phyloP scores from a whole-genome alignment of 139 green algal genomes.

The Gonium pectorale region DNA sequence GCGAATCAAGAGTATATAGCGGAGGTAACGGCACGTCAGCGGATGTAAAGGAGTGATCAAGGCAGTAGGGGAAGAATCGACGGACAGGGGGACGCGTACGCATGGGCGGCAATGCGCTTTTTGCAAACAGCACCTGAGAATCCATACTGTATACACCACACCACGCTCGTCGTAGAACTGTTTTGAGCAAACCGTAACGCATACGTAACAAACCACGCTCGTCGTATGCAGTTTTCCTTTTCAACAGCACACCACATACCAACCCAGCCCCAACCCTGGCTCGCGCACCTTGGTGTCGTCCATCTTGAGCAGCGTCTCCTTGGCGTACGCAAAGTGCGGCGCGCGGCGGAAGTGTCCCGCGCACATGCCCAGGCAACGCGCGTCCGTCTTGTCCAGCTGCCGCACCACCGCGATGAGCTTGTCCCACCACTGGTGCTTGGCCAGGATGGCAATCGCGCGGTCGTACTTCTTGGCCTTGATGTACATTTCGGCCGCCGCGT shows the following conservation, averaged over 20 bases:
- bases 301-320: conserved; percentile 80
- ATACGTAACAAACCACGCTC: too few relatives aligned
- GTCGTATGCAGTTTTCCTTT: too few relatives aligned
- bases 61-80: too few relatives aligned
- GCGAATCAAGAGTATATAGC: too few relatives aligned
- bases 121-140: too few relatives aligned
- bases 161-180: too few relatives aligned
- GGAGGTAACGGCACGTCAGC: conserved; percentile 49
- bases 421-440: conserved; percentile 74
- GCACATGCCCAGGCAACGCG: conserved; percentile 56
- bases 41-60: too few relatives aligned
- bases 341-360: conserved; percentile 55
- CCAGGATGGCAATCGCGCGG: conserved; percentile 77
- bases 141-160: too few relatives aligned
- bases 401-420: conserved; percentile 75
- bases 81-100: too few relatives aligned
- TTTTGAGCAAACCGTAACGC: too few relatives aligned
- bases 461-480: conserved; percentile 82
- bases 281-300: conserved; percentile 61
- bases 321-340: conserved; percentile 70
- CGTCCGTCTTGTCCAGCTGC: conserved; percentile 62
- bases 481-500: conserved; percentile 88
- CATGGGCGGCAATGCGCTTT: too few relatives aligned
- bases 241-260: neutral
- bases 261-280: neutral